phyloP scores from a whole-genome alignment of 768 basidiomycete species.

The Auricularia cornea region DNA sequence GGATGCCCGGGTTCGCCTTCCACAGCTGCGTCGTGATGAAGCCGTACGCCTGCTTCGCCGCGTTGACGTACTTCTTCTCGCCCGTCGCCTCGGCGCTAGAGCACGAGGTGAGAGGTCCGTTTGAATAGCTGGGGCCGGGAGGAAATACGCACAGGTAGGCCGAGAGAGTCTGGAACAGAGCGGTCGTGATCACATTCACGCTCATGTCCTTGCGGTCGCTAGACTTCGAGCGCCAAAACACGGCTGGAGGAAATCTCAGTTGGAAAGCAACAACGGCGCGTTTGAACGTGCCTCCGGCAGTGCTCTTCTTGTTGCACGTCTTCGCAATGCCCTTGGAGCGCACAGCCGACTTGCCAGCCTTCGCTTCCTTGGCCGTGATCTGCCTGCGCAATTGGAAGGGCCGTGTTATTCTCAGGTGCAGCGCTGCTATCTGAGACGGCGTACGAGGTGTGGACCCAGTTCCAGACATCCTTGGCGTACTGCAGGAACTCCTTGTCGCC shows the following conservation, averaged over 20 bases:
- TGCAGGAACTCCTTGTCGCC: conserved; percentile 32
- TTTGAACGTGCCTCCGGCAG: conserved; percentile 35
- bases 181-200: conserved; percentile 31
- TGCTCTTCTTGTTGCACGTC: conserved; percentile 42
- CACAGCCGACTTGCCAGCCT: conserved; percentile 27
- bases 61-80: conserved; percentile 36
- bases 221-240: conserved; percentile 46
- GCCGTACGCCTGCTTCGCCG: conserved; percentile 37
- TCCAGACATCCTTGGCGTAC: conserved; percentile 42
- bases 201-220: conserved; percentile 40
- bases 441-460: conserved; percentile 38
- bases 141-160: neutral
- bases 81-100: conserved; percentile 38
- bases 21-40: conserved; percentile 40
- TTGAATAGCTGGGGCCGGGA: neutral
- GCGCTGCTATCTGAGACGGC: conserved; percentile 8
- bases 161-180: neutral
- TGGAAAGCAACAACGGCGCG: neutral
- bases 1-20: conserved; percentile 32
- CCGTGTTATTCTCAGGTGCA: neutral
- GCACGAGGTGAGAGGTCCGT: conserved; percentile 29
- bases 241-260: conserved; percentile 14
- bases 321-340: conserved; percentile 35
- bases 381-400: conserved; percentile 22
- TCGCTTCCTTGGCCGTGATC: conserved; percentile 34